Base-by-base conservation (phyloP, 768 basidiomycete species). In the Amanita molliuscula region DNA sequence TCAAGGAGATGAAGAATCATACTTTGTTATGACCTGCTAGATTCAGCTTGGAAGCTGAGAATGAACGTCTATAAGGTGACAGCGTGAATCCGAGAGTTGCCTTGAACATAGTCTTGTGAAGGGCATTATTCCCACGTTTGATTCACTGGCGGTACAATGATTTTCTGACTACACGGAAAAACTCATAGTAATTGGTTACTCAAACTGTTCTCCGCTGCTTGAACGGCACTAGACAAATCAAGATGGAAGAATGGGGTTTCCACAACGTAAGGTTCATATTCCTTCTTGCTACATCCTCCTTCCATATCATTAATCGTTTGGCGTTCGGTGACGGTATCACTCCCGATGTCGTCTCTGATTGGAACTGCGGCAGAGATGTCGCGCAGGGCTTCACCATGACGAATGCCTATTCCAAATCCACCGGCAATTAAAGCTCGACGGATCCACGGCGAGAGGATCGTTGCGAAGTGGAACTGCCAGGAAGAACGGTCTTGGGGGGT, bases 371-470 rank as follows among this genome's bases (percentile, higher is more conserved):
- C 70, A 4, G 87, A 89, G 49, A 94, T 71, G 57, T 95, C 93
- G 18, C 66, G 68, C 9, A 74, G 73, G 0, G 65, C 55, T 16
- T 60, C 63, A 7, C 68, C 63, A 3, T 67, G 53, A 2, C 72
- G 62, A 11, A 63, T 61, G n/a, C 89, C 87, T 16, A 74, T 73
- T 6, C 95, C 95, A 61, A 98, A 98, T 2, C 91, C 91, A 52
- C 86, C 94, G 3, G 93, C 90, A 42, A 91, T 68, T 29, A 94
- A 75, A 4, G 89, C 88, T 44, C 94, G 85, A 48, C 86, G 80
- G 52, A 91, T 88, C 95, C 94, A 99, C 0, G 92, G 92, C 1
- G 90, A 92, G 48, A 94, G 78, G 31, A 97, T 73, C 31, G 87
- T 81, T 4, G 90, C 85, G 62, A 99, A 99, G 69, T 98, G 95